Evolutionary conservation across 1,284 basidiomycete genomes (phyloP).

Genomic region (Ceratobasidium sp.): DNA sequence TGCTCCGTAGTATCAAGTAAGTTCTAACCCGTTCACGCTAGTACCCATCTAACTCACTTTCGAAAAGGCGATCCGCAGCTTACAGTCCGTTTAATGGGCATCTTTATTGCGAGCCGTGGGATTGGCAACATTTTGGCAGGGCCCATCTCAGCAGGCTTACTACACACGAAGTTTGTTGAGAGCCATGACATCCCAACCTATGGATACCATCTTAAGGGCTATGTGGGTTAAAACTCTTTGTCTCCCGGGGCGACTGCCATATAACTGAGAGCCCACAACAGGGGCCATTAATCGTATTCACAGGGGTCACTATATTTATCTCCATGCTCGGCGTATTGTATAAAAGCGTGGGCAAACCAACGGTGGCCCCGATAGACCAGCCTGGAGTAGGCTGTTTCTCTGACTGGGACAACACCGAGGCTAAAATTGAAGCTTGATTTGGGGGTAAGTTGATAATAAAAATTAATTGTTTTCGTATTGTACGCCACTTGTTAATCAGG

Average conservation of each 20-base stretch:
- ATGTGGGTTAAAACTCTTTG: constrained; percentile 5
- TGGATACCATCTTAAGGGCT: constrained; percentile 33
- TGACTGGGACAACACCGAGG: background rate
- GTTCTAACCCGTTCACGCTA: background rate
- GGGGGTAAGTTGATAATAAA: too few relatives aligned
- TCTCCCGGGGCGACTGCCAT: background rate
- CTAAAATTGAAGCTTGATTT: background rate
- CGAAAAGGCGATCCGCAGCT: constrained; percentile 45
- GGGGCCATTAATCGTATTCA: constrained; percentile 42
- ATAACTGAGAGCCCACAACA: background rate
- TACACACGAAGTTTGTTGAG: background rate
- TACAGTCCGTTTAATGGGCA: constrained; percentile 44
- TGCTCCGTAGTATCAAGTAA: constrained; percentile 44
- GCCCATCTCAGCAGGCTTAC: constrained; percentile 18
- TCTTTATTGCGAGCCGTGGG: constrained; percentile 44
- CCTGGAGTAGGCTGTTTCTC: background rate
- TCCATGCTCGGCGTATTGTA: constrained; percentile 24
- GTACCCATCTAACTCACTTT: background rate
- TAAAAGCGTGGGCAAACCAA: background rate
- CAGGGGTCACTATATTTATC: constrained; percentile 16
- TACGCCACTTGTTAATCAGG: too few relatives aligned
- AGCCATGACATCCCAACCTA: background rate
- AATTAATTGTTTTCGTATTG: too few relatives aligned
- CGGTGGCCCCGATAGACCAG: background rate
- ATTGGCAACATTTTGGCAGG: constrained; percentile 36